Base-by-base conservation (phyloP, 306 rosid species). In the Prunus padus region DNA sequence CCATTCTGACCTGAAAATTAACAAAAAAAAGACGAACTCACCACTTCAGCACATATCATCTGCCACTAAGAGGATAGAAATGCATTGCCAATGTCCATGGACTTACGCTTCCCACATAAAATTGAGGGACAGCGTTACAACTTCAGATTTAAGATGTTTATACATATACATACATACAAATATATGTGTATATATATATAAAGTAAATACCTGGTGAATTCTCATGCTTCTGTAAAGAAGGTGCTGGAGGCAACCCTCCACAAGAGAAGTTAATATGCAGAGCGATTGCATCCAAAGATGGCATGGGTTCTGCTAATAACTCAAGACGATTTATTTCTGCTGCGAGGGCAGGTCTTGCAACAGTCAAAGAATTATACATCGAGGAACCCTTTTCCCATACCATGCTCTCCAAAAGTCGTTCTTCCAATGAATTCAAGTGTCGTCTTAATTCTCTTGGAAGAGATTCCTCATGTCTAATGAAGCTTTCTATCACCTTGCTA, bases 331-430 rank as follows among this genome's bases (percentile, higher is more conserved):
- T 92, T 64, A 96, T 96, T 82, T 96, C 99, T 26, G 91, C 76
- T 46, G 97, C 83, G 77, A 92, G 91, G 47, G 88, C 31, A 76
- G 98, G 96, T 71, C 90, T 96, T 22, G 99, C 99, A 78, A 96
- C 94, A 23, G 86, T 88, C 79, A 96, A 85, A 60, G 99, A 92
- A 88, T 92, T 96, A 80, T 96, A 96, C 98, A 96, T 90, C 0
- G 99, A 96, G 51, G 98, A 96, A 80, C 99, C 99, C 81, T 92
- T 96, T 70, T 92, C 99, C 99, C 99, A 96, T 25, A 96, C 99
- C 99, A 96, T 89, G 81, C 98, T 89, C 86, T 96, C 98, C 92
- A 96, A 78, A 54, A 96, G 97, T 65, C 99, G 91, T 82, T 96
- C 99, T 86, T 96, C 99, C 92, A 96, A 83, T 14, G 99, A 89